Base-by-base conservation (phyloP, 148 eudicot genomes). In the Silene uniflora region DNA sequence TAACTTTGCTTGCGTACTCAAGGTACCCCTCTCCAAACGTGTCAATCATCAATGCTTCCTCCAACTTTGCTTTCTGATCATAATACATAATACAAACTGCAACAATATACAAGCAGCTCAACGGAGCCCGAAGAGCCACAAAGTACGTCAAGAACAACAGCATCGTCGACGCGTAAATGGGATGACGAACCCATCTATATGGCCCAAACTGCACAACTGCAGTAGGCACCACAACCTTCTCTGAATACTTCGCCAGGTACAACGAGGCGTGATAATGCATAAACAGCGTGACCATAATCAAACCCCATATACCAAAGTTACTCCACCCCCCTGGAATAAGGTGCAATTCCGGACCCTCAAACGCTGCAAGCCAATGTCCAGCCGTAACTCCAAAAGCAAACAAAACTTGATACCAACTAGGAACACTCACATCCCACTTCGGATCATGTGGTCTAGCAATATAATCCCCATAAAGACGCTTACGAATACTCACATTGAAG, bases 291-390 rank as follows among this genome's bases (percentile, higher is more conserved):
- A 75, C 42, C 81, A 87, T 63, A 21, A 91, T 89, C 89, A 93
- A 79, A 60, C 55, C 79, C 98, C 93, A 93, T 52, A 93, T 76
- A 32, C 84, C 87, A n/a, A 86, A 12, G 68, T 90, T 91, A 73
- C 76, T 87, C 93, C 91, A 87, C 17, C 98, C 98, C 21, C 97
- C 98, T 0, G 93, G 89, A 35, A 90, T 61, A 12, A 87, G 87
- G 24, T 90, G 94, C 77, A 94, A 81, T 73, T 91, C 97, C 0
- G 91, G 88, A 24, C 89, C 98, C 80, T 94, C 98, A 55, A 87
- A 88, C 35, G 98, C 98, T 0, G 96, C 97, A 58, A 91, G 81
- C 91, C 95, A 94, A 76, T 94, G 98, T 19, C 85, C 92, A 77
- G 76, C 75, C 82, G 77, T 73, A 6, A 90, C 89, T 23, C 89